Evolutionary conservation across 768 basidiomycete genomes (phyloP).

Genomic region (Hygrocybe punicea): DNA sequence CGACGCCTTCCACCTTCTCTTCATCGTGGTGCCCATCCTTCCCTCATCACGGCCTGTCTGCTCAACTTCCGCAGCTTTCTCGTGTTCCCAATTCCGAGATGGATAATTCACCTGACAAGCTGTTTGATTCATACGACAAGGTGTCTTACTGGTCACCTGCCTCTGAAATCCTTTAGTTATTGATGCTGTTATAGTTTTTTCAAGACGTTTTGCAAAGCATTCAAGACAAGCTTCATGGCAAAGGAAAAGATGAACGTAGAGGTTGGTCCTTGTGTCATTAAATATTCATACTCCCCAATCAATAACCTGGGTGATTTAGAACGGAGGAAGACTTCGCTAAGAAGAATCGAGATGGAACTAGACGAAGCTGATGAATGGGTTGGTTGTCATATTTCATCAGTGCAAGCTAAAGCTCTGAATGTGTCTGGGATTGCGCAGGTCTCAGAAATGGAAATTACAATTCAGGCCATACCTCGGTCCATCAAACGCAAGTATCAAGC

Average conservation of each 20-base stretch:
- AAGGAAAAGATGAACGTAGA: not conserved
- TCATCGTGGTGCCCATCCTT: too few relatives aligned
- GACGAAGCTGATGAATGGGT: constrained; percentile 99
- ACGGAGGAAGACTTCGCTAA: constrained; percentile 71
- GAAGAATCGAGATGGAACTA: constrained; percentile 89
- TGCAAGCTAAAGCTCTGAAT: constrained; percentile 1
- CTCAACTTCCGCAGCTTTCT: too few relatives aligned
- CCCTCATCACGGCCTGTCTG: too few relatives aligned
- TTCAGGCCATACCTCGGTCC: constrained; percentile 89
- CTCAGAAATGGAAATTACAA: constrained; percentile 99
- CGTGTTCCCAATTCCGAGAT: not conserved
- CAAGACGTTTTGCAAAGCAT: not conserved
- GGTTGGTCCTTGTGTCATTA: not conserved
- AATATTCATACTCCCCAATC: not conserved
- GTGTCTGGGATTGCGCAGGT: constrained; percentile 52
- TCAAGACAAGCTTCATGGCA: not conserved
- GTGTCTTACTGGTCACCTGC: not conserved
- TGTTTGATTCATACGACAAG: constrained; percentile 1
- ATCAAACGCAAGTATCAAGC: constrained; percentile 73
- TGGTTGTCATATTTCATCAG: not conserved
- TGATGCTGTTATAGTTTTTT: not conserved
- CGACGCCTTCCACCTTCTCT: too few relatives aligned
- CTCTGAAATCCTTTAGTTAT: not conserved
- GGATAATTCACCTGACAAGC: constrained; percentile 3
- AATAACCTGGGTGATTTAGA: constrained; percentile 36